A percentile compares a stretch with the other conserved stretches of the same genome.
These are phyloP conservation scores for Tolypocladium guangdongense DNA, from an alignment of 2,329 filamentous ascomycete genomes.

Conservation along the genomic window DNA sequence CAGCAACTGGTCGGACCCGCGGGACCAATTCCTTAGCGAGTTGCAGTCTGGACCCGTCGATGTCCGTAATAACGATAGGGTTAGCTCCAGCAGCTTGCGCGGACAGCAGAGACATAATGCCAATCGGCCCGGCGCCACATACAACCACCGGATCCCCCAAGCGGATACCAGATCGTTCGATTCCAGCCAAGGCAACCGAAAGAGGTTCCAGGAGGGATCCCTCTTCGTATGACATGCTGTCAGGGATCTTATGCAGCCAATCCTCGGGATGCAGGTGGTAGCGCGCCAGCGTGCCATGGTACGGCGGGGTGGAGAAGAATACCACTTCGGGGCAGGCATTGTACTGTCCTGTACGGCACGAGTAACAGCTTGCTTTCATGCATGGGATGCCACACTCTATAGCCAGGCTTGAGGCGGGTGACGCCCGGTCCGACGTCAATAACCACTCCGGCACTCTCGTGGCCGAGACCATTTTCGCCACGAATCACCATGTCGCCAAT, in stretches of 20 bases:
- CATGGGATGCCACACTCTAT: slow-evolving; percentile 58
- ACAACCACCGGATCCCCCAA: slow-evolving; percentile 45
- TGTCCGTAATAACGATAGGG: slow-evolving; percentile 52
- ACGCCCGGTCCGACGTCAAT: slow-evolving; percentile 46
- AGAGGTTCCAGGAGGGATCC: slow-evolving; percentile 55
- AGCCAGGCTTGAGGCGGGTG: slow-evolving; percentile 42
- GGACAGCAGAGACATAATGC: slow-evolving; percentile 44
- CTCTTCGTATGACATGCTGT: slow-evolving; percentile 43
- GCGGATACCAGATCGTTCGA: slow-evolving; percentile 38
- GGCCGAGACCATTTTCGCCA: slow-evolving; percentile 53
- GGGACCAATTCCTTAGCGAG: slow-evolving; percentile 45
- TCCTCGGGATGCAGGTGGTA: slow-evolving; percentile 52
- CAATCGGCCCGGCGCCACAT: slow-evolving; percentile 54
- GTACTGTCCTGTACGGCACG: slow-evolving; percentile 48
- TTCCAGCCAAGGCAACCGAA: slow-evolving; percentile 51
- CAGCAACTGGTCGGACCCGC: slow-evolving; percentile 45
- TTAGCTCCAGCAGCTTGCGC: slow-evolving; percentile 52
- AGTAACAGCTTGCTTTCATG: slow-evolving; percentile 44
- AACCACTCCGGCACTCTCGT: slow-evolving; percentile 53
- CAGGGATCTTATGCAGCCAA: slow-evolving; percentile 48
- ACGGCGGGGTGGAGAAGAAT: slow-evolving; percentile 51
- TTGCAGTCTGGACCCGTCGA: slow-evolving; percentile 42
- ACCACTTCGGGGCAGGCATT: slow-evolving; percentile 53
- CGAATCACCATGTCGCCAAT: slow-evolving; percentile 54
- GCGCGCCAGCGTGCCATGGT: slow-evolving; percentile 48